Evolutionary conservation across 139 green algal genomes (phyloP).

Genomic region (Chlamydomonas asymmetrica): DNA sequence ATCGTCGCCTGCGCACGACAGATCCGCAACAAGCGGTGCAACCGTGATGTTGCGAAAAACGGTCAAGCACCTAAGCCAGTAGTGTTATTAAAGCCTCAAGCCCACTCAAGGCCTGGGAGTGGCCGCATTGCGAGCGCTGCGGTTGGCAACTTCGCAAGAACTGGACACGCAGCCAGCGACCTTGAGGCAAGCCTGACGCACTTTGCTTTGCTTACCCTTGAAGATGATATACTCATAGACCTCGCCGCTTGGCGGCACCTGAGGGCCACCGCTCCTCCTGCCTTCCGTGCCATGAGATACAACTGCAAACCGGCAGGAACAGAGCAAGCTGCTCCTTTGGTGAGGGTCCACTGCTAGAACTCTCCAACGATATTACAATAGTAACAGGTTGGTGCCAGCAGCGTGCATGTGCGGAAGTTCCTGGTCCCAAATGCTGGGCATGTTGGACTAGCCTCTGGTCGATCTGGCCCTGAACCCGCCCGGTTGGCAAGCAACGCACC

Average conservation of each 20-base stretch:
- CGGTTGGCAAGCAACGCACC: constrained; percentile 54
- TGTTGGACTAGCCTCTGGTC: too few species aligned
- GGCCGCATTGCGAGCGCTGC: neutral
- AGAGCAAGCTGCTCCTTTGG: neutral
- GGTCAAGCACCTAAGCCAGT: too few species aligned
- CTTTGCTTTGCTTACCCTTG: constrained; percentile 57
- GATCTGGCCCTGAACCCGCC: too few species aligned
- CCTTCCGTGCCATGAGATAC: constrained; percentile 91
- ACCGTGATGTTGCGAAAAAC: too few species aligned
- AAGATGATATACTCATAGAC: constrained; percentile 96
- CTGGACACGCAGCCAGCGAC: neutral
- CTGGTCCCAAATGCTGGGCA: too few species aligned
- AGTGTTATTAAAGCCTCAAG: too few species aligned
- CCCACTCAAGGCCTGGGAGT: neutral
- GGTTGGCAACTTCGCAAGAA: neutral
- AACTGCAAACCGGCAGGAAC: constrained; percentile 66
- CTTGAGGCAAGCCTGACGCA: too few species aligned
- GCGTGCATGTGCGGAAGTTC: too few species aligned
- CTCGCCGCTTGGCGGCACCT: constrained; percentile 77
- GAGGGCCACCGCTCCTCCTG: constrained; percentile 67
- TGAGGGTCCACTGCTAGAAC: too few species aligned
- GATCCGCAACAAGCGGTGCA: neutral
- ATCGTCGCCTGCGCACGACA: constrained; percentile 58
- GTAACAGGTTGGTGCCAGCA: too few species aligned
- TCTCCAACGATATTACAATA: too few species aligned